These are phyloP conservation scores for Pulveroboletus sp. DNA, from an alignment of 768 basidiomycete genomes.

Conservation along the genomic window DNA sequence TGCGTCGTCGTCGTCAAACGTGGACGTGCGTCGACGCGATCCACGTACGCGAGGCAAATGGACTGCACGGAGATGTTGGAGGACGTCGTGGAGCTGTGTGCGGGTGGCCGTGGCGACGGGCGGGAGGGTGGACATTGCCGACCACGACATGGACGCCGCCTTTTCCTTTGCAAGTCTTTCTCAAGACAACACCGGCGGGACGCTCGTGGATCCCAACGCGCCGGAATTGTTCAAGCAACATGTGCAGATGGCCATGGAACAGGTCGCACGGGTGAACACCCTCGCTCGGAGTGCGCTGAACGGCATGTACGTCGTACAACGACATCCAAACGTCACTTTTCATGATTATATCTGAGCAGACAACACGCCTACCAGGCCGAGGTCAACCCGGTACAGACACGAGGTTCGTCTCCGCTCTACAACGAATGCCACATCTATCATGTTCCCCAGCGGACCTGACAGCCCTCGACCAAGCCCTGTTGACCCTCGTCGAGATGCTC, in stretches of 20 bases:
- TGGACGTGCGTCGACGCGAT: conserved; percentile 39
- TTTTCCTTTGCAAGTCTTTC: conserved; percentile 25
- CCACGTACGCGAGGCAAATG: conserved; percentile 66
- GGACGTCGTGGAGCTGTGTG: conserved; percentile 39
- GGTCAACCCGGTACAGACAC: conserved; percentile 51
- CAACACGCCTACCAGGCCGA: conserved; percentile 61
- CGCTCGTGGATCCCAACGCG: conserved; percentile 50
- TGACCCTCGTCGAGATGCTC: conserved; percentile 45
- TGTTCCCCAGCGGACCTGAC: conserved; percentile 42
- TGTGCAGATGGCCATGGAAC: conserved; percentile 45
- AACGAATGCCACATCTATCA: background rate
- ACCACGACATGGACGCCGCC: conserved; percentile 18
- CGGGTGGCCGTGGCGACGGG: conserved; percentile 41
- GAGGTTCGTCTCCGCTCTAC: conserved; percentile 37
- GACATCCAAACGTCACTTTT: background rate
- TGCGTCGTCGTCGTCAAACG: conserved; percentile 27
- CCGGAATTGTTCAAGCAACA: conserved; percentile 63
- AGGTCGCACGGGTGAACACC: conserved; percentile 46
- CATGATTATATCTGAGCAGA: conserved; percentile 34
- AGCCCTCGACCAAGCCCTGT: conserved; percentile 50
- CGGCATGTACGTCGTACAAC: conserved; percentile 47
- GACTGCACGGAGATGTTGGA: conserved; percentile 50
- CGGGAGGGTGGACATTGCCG: conserved; percentile 56
- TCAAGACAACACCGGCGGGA: conserved; percentile 18
- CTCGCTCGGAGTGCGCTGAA: conserved; percentile 47